Evolutionary conservation across 306 rosid species (phyloP), one percentile per base, ranked within the genome.

Genomic region (Phaseolus lunatus): DNA sequence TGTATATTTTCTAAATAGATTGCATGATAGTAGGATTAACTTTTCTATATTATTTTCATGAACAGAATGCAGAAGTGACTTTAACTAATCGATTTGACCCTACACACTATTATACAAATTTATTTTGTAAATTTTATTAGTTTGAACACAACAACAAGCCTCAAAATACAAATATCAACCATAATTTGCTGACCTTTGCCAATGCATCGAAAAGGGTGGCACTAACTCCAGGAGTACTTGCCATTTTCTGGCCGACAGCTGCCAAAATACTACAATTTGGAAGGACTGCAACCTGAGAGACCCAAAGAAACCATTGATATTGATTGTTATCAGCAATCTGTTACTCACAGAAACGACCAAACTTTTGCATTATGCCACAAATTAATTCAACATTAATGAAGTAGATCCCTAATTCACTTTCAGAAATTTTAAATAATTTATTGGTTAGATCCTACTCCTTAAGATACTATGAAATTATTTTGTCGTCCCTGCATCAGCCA

Each of bases 171-270:
- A 67, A 67, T 31, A 64, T 20, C 69, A 65, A 37, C 54, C 61
- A 71, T 11, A 69, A n/a, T 24, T 70, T 57, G 72, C 88, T 24
- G 39, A 91, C 97, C 97, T 91, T 89, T 66, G 97, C 97, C 75
- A 91, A 86, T 35, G 97, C 97, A 79, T 81, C 88, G 80, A 91
- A 89, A 48, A 91, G 91, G 77, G 94, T 86, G 68, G 97, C 97
- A 62, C 97, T 88, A 27, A 91, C 97, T 81, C 97, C 97, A 39
- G 97, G 97, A 75, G 94, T 87, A 81, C 97, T 91, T 18, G 92
- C 97, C 97, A 91, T 91, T 70, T 87, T 89, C 86, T 89, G 97
- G 81, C 97, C 97, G 72, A 91, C 94, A 53, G 97, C 80, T 35
- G 97, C 97, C 88, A 91, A 88, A 82, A 91, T 89, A 59, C 97